Base-by-base conservation (phyloP, 805 yeast species). In the Lipomyces sp. region DNA sequence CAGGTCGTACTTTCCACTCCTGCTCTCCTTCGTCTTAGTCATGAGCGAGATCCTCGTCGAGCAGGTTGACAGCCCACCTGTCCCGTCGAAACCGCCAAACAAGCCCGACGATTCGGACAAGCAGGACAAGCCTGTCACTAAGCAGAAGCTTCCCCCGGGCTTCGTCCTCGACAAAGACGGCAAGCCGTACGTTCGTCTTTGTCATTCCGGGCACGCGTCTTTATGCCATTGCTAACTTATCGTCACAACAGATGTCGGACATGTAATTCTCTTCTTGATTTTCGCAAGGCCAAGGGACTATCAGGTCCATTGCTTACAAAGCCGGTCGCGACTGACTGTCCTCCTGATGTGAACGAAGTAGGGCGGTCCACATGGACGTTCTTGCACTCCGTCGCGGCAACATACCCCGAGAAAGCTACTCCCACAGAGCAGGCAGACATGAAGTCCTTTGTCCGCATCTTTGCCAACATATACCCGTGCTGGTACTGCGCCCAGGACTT, bases 311-410 rank as follows among this genome's bases (percentile, higher is more conserved):
- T 68, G 2, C 61, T 63, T 4, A 47, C 53, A 19, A 45, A 26
- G 41, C 55, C 68, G 0, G 47, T 61, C 7, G 61, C 67, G 11
- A 51, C 63, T 46, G 83, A 78, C 26, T 81, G 84, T 56, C 98
- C 98, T 1, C 90, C 98, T 0, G 97, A 90, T 69, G 91, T 85
- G 2, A 83, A 76, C 46, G 74, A 75, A 53, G 68, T 93, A 4
- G 98, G 98, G 0, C 74, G 82, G 42, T 81, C 95, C 0, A 81
- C 96, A 2, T 93, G 98, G 98, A 87, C 95, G 1, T 76, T 91
- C 36, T 71, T 93, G 31, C 98, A 93, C 63, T 77, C 95, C 0
- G 76, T 91, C 45, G 96, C 96, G 0, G 96, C 97, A 0, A 78
- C 79, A 16, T 93, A 88, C 63, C 97, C 98, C 0, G 82, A 75